Percentiles rank a stretch among this genome's conserved stretches.
Evolutionary conservation across 306 rosid species (phyloP).

Genomic region (Luffa aegyptiaca): DNA sequence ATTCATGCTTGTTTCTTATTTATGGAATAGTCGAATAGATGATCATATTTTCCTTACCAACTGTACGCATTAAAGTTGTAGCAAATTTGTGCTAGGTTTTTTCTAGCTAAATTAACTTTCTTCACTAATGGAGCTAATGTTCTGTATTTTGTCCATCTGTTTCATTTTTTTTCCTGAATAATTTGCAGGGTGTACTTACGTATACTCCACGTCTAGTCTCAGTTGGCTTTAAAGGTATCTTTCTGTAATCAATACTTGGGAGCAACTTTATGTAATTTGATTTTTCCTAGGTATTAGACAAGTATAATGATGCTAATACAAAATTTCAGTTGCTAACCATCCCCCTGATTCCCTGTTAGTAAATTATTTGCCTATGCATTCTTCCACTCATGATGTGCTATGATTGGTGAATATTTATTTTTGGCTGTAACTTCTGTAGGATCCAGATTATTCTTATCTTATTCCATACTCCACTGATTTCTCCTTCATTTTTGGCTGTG

Average conservation of each 20-base stretch:
- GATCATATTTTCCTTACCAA: background rate
- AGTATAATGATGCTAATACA: background rate
- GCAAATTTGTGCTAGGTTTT: background rate
- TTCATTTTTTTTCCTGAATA: background rate
- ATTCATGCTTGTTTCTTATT: background rate
- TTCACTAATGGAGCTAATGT: background rate
- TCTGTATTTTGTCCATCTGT: background rate
- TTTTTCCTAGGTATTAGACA: background rate
- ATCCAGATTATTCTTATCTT: background rate
- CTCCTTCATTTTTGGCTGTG: background rate
- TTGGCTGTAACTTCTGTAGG: background rate
- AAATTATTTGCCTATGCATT: background rate
- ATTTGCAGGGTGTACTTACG: constrained; percentile 50
- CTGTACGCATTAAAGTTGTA: background rate
- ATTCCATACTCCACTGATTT: background rate
- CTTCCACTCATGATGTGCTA: background rate
- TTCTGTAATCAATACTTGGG: background rate
- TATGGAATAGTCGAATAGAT: background rate
- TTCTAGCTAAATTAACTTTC: background rate
- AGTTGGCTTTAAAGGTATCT: constrained; percentile 65
- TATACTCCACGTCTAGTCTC: constrained; percentile 87
- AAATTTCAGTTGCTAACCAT: background rate
- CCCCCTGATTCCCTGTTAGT: background rate
- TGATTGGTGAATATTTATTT: background rate
- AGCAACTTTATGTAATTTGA: background rate